phyloP scores from a whole-genome alignment of 768 basidiomycete genomes.

The Amanita inopinata region DNA sequence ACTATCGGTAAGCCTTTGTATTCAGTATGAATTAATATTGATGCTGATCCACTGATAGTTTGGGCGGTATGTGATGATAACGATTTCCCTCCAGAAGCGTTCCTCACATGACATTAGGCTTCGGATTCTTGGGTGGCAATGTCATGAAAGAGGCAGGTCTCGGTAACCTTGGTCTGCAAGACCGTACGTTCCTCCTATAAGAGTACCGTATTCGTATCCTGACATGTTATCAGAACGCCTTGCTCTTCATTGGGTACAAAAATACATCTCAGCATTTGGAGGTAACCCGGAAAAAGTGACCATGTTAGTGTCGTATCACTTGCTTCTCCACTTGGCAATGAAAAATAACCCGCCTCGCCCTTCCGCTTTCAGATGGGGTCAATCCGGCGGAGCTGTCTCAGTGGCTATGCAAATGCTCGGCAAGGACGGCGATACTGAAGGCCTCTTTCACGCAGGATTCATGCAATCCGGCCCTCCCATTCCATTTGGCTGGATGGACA shows the following conservation, averaged over 20 bases:
- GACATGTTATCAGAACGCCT: constrained; percentile 24
- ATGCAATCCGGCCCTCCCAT: constrained; percentile 24
- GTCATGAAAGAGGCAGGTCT: constrained; percentile 29
- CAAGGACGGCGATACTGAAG: constrained; percentile 21
- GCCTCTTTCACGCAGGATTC: constrained; percentile 27
- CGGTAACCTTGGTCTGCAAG: constrained; percentile 40
- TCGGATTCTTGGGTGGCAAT: constrained; percentile 32
- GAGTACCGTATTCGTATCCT: neutral
- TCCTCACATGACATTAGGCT: constrained; percentile 15
- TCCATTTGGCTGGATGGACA: constrained; percentile 13
- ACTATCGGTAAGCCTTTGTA: constrained; percentile 27
- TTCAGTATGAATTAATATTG: constrained; percentile 1
- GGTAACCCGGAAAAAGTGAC: constrained; percentile 39
- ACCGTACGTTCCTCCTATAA: constrained; percentile 27
- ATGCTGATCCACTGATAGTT: neutral
- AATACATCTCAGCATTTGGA: constrained; percentile 41
- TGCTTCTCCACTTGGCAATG: too few relatives aligned
- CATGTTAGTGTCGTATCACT: constrained; percentile 23
- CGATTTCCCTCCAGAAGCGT: neutral
- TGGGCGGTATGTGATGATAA: constrained; percentile 6
- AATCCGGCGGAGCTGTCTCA: constrained; percentile 37
- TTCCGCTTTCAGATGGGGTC: constrained; percentile 25
- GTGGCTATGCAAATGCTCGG: constrained; percentile 28
- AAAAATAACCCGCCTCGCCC: neutral
- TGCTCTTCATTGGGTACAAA: constrained; percentile 45